phyloP scores from a whole-genome alignment of 2,329 filamentous ascomycete species.

The Monilinia aucupariae region DNA sequence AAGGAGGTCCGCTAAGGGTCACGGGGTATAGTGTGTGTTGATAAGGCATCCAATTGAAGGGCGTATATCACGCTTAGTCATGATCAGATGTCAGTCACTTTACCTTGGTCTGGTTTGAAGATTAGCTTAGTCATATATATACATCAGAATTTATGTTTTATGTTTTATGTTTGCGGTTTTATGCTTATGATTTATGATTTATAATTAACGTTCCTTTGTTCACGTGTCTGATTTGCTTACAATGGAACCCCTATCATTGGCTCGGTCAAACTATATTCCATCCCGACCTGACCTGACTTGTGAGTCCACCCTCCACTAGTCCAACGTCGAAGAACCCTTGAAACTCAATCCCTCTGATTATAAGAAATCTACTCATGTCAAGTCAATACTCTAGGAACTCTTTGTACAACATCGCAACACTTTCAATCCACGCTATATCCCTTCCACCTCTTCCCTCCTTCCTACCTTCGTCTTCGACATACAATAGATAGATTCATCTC shows the following conservation, averaged over 20 bases:
- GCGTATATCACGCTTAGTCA: too few relatives aligned
- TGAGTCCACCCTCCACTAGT: too few relatives aligned
- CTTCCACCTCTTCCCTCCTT: background rate
- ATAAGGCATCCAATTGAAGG: too few relatives aligned
- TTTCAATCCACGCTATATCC: background rate
- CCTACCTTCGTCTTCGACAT: background rate
- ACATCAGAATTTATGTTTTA: background rate
- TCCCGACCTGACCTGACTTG: slow-evolving; percentile 4
- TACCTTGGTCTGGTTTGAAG: too few relatives aligned
- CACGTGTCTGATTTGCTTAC: slow-evolving; percentile 1
- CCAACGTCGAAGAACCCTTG: slow-evolving; percentile 13
- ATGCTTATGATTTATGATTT: background rate
- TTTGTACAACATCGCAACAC: background rate
- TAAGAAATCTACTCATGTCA: slow-evolving; percentile 7
- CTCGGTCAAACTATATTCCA: slow-evolving; percentile 11
- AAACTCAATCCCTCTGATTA: background rate
- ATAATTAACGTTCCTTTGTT: too few relatives aligned
- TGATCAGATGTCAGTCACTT: too few relatives aligned
- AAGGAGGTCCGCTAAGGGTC: too few relatives aligned
- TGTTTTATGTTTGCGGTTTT: too few relatives aligned
- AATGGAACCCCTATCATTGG: slow-evolving; percentile 7
- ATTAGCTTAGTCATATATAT: background rate
- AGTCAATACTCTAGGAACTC: background rate
- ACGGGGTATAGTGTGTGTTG: too few relatives aligned
- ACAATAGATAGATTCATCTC: background rate